Evolutionary conservation across 2,329 filamentous ascomycete species (phyloP), one percentile per base, ranked within the genome.

Genomic region (Chaetomium sp.): DNA sequence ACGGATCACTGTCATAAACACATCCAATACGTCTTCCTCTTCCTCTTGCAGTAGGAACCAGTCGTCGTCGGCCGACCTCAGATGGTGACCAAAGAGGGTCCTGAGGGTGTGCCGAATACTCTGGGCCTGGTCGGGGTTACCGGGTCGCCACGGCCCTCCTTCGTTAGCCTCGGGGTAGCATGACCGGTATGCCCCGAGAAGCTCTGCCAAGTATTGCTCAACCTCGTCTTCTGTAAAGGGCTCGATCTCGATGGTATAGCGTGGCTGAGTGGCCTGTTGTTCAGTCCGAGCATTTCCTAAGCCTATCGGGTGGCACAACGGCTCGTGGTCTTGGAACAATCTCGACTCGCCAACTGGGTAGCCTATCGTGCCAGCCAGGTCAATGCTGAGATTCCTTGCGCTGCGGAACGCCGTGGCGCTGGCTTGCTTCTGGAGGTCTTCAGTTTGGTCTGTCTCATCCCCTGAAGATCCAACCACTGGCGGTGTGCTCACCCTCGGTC

Each of bases 1-100:
- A 21, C 64, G 60, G 42, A 65, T 21, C 66, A 64, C 65, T 7
- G 45, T 33, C 58, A 67, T 35, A 42, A 70, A 63, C 21, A 53
- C 12, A 31, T 69, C 55, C 55, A 70, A 31, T 21, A 69, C 55
- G 45, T 70, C 66, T 61, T 70, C 68, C 31, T 70, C 68, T 25
- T 69, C 66, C 19, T 66, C 60, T 29, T 61, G 45, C 38, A 68
- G 38, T 3, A 70, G 58, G 25, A 68, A 47, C 7, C 23, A 53
- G 25, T 68, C 65, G 25, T 62, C 60, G 10, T 65, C 62, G 29
- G 57, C 64, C 10, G 62, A 63, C 25, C 38, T 47, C 27, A 70
- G 50, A 23, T 62, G 57, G 47, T 49, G 16, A 1, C 42, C 50
- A 38, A 69, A 68, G 55, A 69, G 56, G 13, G 60, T 5, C 19